phyloP scores from a whole-genome alignment of 2,329 filamentous ascomycete species.

The Aspergillus sp. region DNA sequence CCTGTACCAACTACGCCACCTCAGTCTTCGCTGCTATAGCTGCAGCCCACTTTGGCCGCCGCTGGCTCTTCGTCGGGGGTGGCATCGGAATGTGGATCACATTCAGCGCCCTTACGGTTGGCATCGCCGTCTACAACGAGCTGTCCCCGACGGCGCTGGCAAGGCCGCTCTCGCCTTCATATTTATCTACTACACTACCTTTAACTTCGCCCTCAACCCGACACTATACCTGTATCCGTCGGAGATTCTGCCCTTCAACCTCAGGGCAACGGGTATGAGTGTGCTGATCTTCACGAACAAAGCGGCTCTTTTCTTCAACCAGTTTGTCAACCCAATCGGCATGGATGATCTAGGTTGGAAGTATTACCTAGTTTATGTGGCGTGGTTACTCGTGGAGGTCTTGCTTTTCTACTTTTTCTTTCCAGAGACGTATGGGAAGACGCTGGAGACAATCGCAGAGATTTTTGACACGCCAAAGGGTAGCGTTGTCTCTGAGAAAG shows the following conservation, averaged over 20 bases:
- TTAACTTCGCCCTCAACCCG: background rate
- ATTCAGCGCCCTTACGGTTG: background rate
- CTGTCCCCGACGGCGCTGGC: background rate
- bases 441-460: slow-evolving; percentile 1
- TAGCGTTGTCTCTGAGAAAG: background rate
- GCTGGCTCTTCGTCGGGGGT: background rate
- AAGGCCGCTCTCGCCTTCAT: background rate
- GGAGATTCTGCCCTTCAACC: background rate
- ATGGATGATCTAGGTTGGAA: background rate
- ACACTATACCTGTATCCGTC: background rate
- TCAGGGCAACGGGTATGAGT: background rate
- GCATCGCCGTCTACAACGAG: slow-evolving; percentile 1
- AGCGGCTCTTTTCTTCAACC: background rate
- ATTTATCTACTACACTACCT: background rate
- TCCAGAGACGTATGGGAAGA: background rate
- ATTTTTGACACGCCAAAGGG: background rate
- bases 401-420: background rate
- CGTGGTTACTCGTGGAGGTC: background rate
- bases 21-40: background rate
- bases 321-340: slow-evolving; percentile 1
- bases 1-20: background rate
- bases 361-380: slow-evolving; percentile 1
- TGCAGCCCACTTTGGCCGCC: background rate
- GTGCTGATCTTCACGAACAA: background rate
- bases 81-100: background rate